Evolutionary conservation across 352 stramenopile genomes (phyloP), one percentile per base, ranked within the genome.

Genomic region (Globisporangium cylindrosporum): DNA sequence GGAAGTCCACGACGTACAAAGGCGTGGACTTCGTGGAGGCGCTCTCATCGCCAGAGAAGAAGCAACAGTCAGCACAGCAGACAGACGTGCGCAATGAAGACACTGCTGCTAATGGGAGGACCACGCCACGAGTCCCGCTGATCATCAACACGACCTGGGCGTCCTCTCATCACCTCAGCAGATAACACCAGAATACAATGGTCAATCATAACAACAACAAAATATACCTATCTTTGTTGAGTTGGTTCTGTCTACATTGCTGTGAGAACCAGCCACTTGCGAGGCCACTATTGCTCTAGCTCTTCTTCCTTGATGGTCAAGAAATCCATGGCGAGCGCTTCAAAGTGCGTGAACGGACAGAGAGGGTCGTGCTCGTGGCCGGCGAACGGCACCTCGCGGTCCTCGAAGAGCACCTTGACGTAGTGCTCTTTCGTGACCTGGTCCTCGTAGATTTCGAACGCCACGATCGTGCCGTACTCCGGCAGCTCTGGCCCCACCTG

Each of bases 1-100:
- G 86, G 86, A 90, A 86, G 36, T 68, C 79, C 0, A 72, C 76
- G 22, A 82, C 71, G 38, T 94, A 94, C 80, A 94, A 93, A 75
- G 83, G 84, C 59, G 84, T 75, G 27, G 75, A 94, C 69, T 94
- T 86, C 56, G 71, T 69, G 34, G 66, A 85, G 60, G 61, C 65
- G 29, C 72, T 91, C 3, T 20, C 32, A n/a, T 61, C 62, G 9
- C 34, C 64, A 1, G 54, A 62, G 36, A 66, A 69, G 27, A 60
- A 41, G 49, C 41, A 49, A 20, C 62, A 70, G 22, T 48, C 69
- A 43, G 25, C 66, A 51, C 62, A 61, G 51, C 75, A 32, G 27
- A 24, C 2, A 2, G 62, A 59, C 22, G 18, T 34, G 2, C 34
- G 57, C 7, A 48, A 55, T n/a, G 48, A 65, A 49, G 43, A 73